Base-by-base conservation (phyloP, 2,329 filamentous ascomycete species). In the Epichloe hybrida region DNA sequence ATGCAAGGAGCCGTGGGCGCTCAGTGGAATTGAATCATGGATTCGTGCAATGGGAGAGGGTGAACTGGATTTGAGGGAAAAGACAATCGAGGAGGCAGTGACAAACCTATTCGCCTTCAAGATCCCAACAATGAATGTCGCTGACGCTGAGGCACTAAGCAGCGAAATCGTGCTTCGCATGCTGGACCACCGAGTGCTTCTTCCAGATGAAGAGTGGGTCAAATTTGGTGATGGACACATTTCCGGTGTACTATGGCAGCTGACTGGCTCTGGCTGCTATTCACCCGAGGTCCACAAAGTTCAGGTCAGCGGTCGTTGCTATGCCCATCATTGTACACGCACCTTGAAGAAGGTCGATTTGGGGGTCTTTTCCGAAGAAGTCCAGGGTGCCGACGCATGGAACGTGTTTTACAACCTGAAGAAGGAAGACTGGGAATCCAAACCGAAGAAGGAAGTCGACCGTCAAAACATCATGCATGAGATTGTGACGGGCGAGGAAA, bases 71-170 rank as follows among this genome's bases (percentile, higher is more conserved):
- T 71, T 98, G 45, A 89, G 86, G 63, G 80, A 86, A 62, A 86
- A 88, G 61, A 83, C 86, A 2, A 82, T 98, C 48, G 84, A 88
- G 52, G 90, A 97, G 58, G 90, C 88, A 2, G 75, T 98, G 41
- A 83, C 95, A 41, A 86, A 83, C 34, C 73, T 98, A 6, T 97
- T 98, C 65, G 95, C 88, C 2, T 80, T 87, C 68, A 97, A 96
- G 66, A 89, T 98, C 0, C 90, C 93, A 0, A 98, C 89, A 0
- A 96, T 98, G 88, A 97, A 98, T 59, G 91, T 93, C 41, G 90
- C 91, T 5, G 94, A 98, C 72, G 93, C 93, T 0, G 93, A 98
- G 64, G 84, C 83, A 1, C 73, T 98, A 48, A 88, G 87, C 54
- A 78, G 80, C 52, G 81, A 80, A 40, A 86, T 95, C 0, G 82